Conservation (phyloP, 805 yeast species). For the Saturnispora ahearnii region DNA sequence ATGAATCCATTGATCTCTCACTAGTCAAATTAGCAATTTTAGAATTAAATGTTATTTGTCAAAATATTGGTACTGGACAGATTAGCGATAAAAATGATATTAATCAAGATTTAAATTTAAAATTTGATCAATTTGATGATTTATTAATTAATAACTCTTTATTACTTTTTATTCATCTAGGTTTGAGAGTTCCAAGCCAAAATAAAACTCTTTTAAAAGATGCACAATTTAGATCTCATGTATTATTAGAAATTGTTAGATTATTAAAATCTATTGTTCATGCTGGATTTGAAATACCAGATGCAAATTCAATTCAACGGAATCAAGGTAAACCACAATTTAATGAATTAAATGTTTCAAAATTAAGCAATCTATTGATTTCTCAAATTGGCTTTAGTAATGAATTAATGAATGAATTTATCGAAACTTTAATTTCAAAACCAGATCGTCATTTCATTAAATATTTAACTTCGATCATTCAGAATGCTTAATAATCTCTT, state of each 20-base stretch:
- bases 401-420: conserved; percentile 51
- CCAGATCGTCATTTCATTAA: conserved; percentile 62
- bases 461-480: conserved; percentile 40
- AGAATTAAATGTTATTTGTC: conserved; percentile 55
- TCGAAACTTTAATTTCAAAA: conserved; percentile 44
- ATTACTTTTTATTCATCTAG: conserved; percentile 64
- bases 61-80: conserved; percentile 58
- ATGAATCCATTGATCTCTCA: conserved; percentile 47
- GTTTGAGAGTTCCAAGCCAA: conserved; percentile 53
- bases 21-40: conserved; percentile 62
- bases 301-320: conserved; percentile 19
- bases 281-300: conserved; percentile 28
- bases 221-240: conserved; percentile 67
- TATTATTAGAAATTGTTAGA: conserved; percentile 59
- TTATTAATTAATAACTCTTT: conserved; percentile 61
- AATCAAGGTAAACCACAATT: conserved; percentile 27
- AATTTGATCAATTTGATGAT: conserved; percentile 58
- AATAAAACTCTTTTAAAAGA: conserved; percentile 45
- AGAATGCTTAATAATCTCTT: conserved; percentile 4
- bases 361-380: conserved; percentile 30
- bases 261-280: conserved; percentile 53
- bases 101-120: conserved; percentile 35
- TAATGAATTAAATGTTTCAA: conserved; percentile 26
- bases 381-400: conserved; percentile 55
- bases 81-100: conserved; percentile 55